Base-by-base conservation (phyloP, 192 early-diverging fungal genomes). In the Podila clonocystis region DNA sequence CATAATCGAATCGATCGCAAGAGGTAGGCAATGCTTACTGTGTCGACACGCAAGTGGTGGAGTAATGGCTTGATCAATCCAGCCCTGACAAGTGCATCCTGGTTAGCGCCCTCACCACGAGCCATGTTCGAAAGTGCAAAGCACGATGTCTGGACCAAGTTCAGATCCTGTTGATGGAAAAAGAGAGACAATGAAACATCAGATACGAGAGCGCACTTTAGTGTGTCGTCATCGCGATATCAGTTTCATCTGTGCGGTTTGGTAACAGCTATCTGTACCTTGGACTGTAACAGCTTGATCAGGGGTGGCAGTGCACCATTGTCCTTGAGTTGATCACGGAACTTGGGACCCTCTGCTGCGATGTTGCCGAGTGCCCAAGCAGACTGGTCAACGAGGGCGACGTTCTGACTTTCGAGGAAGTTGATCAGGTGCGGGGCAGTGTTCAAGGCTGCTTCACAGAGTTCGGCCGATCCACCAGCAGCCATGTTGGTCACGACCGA, bases 281-380 rank as follows among this genome's bases (percentile, higher is more conserved):
- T 83, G 20, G 89, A 90, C 30, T 91, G 89, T 12, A 95, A 74
- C 30, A 98, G 82, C 26, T 86, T 86, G 36, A 95, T 85, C 26
- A 98, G 80, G 15, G 93, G 94, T 30, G 77, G 73, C 11, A 97
- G 78, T 12, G 90, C 96, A 52, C 96, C 95, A 50, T 90, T 87
- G 24, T 88, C 85, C 34, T 93, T 85, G 31, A 99, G 90, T 17
- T 86, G 78, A 68, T 95, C 91, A 62, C 97, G 87, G 70, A 89
- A 94, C 8, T 85, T 67, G 19, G 93, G 88, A 24, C 86, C 89
- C 82, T 98, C 96, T 0, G 94, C 95, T 1, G 97, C 97, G 88
- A 98, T 92, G 74, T 98, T 98, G 8, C 97, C 97, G 5, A 98
- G 78, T 5, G 96, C 95, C 93, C 96, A 97, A 7, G 93, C 94